Percentiles rank a stretch among this genome's conserved stretches.
phyloP scores from a whole-genome alignment of 108 stramenopile genomes.

The Stephanodiscus minutulus region DNA sequence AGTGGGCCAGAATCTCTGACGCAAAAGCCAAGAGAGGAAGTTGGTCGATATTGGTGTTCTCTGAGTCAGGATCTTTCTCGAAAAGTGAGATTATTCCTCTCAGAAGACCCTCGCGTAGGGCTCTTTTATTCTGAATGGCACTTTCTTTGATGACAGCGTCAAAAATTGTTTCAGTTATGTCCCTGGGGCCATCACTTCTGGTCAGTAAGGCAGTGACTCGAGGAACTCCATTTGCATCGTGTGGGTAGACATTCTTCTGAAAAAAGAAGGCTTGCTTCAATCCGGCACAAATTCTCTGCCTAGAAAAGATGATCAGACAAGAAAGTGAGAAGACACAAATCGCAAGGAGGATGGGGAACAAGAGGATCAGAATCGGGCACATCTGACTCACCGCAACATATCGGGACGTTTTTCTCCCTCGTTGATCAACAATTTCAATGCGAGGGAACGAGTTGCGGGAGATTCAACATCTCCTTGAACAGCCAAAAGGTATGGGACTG shows the following conservation, averaged over 20 bases:
- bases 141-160: conserved; percentile 74
- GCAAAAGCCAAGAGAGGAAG: conserved; percentile 73
- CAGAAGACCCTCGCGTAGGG: conserved; percentile 75
- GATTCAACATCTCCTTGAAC: conserved; percentile 87
- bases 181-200: conserved; percentile 39
- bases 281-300: conserved; percentile 70
- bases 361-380: conserved; percentile 29
- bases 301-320: background rate
- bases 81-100: conserved; percentile 46
- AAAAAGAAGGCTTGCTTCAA: conserved; percentile 76
- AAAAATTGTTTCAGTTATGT: conserved; percentile 76
- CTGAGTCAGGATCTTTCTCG: conserved; percentile 31
- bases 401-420: conserved; percentile 90
- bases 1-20: conserved; percentile 78
- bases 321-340: background rate
- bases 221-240: conserved; percentile 29
- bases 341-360: background rate
- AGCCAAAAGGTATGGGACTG: conserved; percentile 81
- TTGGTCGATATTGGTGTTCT: conserved; percentile 38
- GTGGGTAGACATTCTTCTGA: conserved; percentile 64
- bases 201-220: conserved; percentile 65
- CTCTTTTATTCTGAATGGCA: conserved; percentile 64
- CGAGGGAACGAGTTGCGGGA: conserved; percentile 64
- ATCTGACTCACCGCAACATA: conserved; percentile 55
- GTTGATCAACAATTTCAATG: conserved; percentile 67